These are phyloP conservation scores for Botrytis sinoallii DNA, from an alignment of 2,329 filamentous ascomycete species.

Conservation along the genomic window DNA sequence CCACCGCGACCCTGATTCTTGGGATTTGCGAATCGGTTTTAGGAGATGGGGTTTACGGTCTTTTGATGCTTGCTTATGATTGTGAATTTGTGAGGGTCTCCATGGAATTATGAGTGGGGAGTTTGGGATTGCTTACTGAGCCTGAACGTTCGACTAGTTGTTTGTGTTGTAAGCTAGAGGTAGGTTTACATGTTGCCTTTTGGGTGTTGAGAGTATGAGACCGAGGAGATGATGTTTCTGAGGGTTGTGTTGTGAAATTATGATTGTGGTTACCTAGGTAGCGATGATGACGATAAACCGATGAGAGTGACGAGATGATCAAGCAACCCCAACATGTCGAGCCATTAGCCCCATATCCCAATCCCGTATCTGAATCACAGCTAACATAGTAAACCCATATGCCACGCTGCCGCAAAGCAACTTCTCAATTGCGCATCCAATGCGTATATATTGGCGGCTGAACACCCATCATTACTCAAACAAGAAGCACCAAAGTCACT, in stretches of 20 bases:
- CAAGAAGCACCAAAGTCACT: neutral
- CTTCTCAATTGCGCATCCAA: neutral
- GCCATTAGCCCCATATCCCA: neutral
- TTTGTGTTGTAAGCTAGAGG: neutral
- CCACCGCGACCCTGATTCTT: conserved; percentile 3
- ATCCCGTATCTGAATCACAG: neutral
- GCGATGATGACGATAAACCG: neutral
- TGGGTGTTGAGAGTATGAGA: neutral
- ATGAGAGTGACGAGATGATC: neutral
- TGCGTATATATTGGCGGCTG: conserved; percentile 5
- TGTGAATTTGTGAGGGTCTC: too few relatives aligned
- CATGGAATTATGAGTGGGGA: neutral
- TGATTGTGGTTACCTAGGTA: neutral
- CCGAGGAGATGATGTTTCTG: neutral
- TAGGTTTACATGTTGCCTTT: too few relatives aligned
- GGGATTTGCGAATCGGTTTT: neutral
- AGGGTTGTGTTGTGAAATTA: neutral
- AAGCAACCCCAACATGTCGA: neutral
- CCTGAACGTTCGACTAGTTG: neutral
- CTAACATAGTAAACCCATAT: neutral
- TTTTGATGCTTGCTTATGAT: neutral
- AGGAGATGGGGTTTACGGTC: neutral
- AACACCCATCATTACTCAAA: neutral
- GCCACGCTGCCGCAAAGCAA: neutral
- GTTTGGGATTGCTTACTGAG: neutral